Evolutionary conservation across 75 land plant genomes (phyloP), one percentile per base, ranked within the genome.

Genomic region (Selaginella moellendorffii): DNA sequence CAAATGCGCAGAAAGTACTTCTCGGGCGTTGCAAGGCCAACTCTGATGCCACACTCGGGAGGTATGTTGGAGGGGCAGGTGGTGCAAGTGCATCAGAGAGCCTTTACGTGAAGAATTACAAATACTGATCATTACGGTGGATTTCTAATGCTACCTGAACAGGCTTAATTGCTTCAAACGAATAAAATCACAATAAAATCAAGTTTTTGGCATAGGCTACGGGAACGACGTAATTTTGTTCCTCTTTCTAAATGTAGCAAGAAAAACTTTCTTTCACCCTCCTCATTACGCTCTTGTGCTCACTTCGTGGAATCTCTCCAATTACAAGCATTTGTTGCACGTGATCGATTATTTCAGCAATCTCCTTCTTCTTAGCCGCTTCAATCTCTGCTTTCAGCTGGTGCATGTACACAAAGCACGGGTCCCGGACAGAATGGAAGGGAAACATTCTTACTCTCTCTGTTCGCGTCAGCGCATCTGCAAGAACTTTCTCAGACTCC

Each of bases 381-480:
- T 77, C 79, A 30, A 74, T 74, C 54, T 68, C 71, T 28, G 76
- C 79, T 30, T 73, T 73, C 46, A 52, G 63, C 79, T 77, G 77
- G 2, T n/a, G 18, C 17, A 56, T 56, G 24, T 56, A 36, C 14
- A 14, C 14, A 36, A 14, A 36, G 46, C 46, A 5, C n/a, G n/a
- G n/a, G n/a, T n/a, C n/a, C n/a, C n/a, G n/a, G n/a, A n/a, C n/a
- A n/a, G n/a, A n/a, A n/a, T n/a, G n/a, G n/a, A n/a, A n/a, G n/a
- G n/a, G n/a, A n/a, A n/a, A n/a, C n/a, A n/a, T n/a, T n/a, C 64
- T 30, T 70, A 70, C 72, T 30, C 72, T 66, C 60, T 70, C 69
- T 12, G 72, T 65, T 70, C 63, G 31, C 27, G 68, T 28, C n/a
- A 62, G 27, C 0, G 70, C 69, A 65, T 70, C 72, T 18, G 72